Evolutionary conservation across 2,329 filamentous ascomycete species (phyloP).

Genomic region (Curvularia hawaiiensis): DNA sequence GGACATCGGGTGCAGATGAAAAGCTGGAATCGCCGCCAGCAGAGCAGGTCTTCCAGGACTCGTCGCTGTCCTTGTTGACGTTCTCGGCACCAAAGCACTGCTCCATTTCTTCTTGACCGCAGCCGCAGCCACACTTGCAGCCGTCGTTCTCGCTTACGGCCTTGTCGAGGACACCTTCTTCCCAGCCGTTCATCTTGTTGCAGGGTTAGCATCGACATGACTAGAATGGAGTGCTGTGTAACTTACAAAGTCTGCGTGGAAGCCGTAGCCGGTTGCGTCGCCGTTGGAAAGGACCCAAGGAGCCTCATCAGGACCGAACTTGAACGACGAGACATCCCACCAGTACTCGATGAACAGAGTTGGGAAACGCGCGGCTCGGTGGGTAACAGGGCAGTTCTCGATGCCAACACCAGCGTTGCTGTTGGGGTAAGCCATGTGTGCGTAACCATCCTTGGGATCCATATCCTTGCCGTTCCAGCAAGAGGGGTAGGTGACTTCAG

Average conservation of each 20-base stretch:
- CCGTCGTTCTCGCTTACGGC: constrained; percentile 40
- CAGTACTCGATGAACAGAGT: constrained; percentile 49
- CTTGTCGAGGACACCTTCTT: constrained; percentile 44
- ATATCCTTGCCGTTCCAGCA: constrained; percentile 47
- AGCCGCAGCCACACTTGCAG: constrained; percentile 48
- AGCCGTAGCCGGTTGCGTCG: constrained; percentile 45
- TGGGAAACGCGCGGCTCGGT: constrained; percentile 42
- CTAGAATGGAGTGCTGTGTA: neutral
- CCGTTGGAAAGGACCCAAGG: constrained; percentile 47
- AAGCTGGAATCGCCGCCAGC: constrained; percentile 21
- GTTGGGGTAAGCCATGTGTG: constrained; percentile 50
- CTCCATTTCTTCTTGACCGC: constrained; percentile 43
- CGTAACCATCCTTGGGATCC: constrained; percentile 38
- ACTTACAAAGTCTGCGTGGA: constrained; percentile 45
- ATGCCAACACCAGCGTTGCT: constrained; percentile 30
- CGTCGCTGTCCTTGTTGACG: constrained; percentile 41
- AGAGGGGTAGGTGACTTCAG: constrained; percentile 44
- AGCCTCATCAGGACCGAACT: constrained; percentile 35
- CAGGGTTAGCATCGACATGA: neutral
- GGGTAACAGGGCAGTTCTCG: constrained; percentile 42
- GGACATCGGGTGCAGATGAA: constrained; percentile 21
- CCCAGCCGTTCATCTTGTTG: constrained; percentile 42
- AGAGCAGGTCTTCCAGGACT: constrained; percentile 35
- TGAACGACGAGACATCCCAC: constrained; percentile 45
- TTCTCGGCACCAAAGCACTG: constrained; percentile 44